Conservation (phyloP, 2,329 filamentous ascomycete species). For the Diaporthe ilicicola region DNA sequence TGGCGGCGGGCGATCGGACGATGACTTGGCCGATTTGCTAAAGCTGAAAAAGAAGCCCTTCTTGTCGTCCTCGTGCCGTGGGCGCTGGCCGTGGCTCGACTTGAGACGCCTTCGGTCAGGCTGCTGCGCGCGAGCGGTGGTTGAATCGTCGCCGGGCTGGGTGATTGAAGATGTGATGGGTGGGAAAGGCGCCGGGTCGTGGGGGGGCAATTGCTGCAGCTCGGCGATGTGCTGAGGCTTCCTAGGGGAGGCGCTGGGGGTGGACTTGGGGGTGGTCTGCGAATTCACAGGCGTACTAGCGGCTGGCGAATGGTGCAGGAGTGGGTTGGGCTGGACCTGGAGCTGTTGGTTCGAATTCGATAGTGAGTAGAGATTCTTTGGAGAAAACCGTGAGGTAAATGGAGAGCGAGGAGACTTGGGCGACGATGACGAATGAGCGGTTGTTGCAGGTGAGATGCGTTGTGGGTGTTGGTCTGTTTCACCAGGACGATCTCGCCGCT, state of each 20-base stretch:
- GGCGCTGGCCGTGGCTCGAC: conserved; percentile 42
- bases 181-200: conserved; percentile 40
- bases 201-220: conserved; percentile 38
- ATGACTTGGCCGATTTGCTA: conserved; percentile 54
- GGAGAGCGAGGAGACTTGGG: conserved; percentile 55
- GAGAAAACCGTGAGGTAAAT: conserved; percentile 56
- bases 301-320: background rate
- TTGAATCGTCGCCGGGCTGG: conserved; percentile 22
- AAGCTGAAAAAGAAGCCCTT: conserved; percentile 61
- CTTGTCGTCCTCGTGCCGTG: conserved; percentile 56
- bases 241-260: conserved; percentile 7
- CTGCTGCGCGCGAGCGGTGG: conserved; percentile 39
- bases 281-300: background rate
- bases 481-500: conserved; percentile 37
- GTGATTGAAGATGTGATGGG: conserved; percentile 41
- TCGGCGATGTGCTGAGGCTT: conserved; percentile 44
- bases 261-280: conserved; percentile 9
- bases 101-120: conserved; percentile 37
- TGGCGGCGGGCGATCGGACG: conserved; percentile 44
- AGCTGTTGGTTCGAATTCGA: conserved; percentile 11
- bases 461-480: conserved; percentile 34
- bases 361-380: conserved; percentile 40
- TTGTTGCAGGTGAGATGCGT: conserved; percentile 39
- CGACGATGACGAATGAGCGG: conserved; percentile 52
- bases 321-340: conserved; percentile 2